Percentiles rank a stretch among this genome's conserved stretches.
Conservation (phyloP, 176 grass and related monocot species). For the Zoysia pacifica region DNA sequence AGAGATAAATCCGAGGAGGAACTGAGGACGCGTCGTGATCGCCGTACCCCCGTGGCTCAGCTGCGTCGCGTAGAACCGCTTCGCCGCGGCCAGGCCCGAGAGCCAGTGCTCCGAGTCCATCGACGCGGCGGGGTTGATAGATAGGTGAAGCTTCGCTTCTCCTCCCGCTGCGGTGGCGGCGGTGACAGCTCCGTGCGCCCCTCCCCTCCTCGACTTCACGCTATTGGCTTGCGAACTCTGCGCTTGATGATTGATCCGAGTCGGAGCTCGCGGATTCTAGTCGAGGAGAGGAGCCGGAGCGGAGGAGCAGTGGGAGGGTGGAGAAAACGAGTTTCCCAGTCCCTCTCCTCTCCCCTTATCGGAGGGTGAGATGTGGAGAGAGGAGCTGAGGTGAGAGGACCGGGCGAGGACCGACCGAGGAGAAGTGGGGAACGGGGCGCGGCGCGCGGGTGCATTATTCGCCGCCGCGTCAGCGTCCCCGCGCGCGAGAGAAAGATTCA, state of each 20-base stretch:
- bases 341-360: slow-evolving; percentile 31
- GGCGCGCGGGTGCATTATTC: slow-evolving; percentile 21
- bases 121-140: background rate
- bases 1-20: background rate
- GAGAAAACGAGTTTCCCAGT: background rate
- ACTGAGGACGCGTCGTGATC: background rate
- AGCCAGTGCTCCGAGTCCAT: slow-evolving; percentile 98
- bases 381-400: background rate
- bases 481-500: background rate
- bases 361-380: slow-evolving; percentile 13
- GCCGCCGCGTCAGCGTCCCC: slow-evolving; percentile 37
- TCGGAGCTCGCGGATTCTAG: background rate
- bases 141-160: background rate
- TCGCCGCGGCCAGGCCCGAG: slow-evolving; percentile 85
- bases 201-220: slow-evolving; percentile 36
- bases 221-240: background rate
- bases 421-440: background rate
- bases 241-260: background rate
- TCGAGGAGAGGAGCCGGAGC: slow-evolving; percentile 15
- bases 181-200: background rate
- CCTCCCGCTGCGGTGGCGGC: background rate
- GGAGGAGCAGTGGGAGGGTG: background rate
- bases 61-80: slow-evolving; percentile 78
- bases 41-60: slow-evolving; percentile 58
- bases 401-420: background rate